Conservation (phyloP, 2,329 filamentous ascomycete species). For the Boeremia exigua region DNA sequence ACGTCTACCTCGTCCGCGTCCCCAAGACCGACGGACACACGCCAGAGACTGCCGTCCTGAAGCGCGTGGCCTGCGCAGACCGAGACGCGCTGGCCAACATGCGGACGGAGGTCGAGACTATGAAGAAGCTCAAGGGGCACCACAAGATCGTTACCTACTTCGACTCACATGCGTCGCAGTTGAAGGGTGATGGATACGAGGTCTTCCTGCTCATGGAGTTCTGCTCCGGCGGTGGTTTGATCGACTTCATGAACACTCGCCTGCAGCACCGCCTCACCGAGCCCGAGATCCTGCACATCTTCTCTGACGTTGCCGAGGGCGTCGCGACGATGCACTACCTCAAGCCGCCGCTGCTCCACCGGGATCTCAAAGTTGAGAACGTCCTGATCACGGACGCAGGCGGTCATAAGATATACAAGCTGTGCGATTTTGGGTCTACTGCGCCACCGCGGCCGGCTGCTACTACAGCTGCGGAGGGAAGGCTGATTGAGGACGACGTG, state of each 20-base stretch:
- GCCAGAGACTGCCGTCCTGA: constrained; percentile 83
- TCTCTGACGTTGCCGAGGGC: constrained; percentile 92
- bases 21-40: constrained; percentile 74
- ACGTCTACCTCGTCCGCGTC: constrained; percentile 94
- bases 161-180: constrained; percentile 94
- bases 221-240: constrained; percentile 91
- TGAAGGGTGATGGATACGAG: constrained; percentile 92
- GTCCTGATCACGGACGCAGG: constrained; percentile 80
- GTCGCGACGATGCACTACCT: constrained; percentile 99
- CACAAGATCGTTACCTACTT: constrained; percentile 96
- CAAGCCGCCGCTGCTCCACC: constrained; percentile 88
- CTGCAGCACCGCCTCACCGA: constrained; percentile 96
- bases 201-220: constrained; percentile 99
- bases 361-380: constrained; percentile 97
- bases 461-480: constrained; percentile 84
- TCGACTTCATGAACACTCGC: constrained; percentile 99
- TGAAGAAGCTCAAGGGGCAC: constrained; percentile 99
- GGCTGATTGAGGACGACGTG: constrained; percentile 93
- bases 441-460: constrained; percentile 84
- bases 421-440: constrained; percentile 97
- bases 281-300: constrained; percentile 96
- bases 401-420: constrained; percentile 80
- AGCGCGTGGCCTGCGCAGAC: constrained; percentile 95
- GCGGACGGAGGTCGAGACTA: constrained; percentile 98
- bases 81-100: constrained; percentile 93